A percentile compares a stretch with the other conserved stretches of the same genome.
Evolutionary conservation across 2,329 filamentous ascomycete genomes (phyloP).

Genomic region (Trichoderma sp.): DNA sequence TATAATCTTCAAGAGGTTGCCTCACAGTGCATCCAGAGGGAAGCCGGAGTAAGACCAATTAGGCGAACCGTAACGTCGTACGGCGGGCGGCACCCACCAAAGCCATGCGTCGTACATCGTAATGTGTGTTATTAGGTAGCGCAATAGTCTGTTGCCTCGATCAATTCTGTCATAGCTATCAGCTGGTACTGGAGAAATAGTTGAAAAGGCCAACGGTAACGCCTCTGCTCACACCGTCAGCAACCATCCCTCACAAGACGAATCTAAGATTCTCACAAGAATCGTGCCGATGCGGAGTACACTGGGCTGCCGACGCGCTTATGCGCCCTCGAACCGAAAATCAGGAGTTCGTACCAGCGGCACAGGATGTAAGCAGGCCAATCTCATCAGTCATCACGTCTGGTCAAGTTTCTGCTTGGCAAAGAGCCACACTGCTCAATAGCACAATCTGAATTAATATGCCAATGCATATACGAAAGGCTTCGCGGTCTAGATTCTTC

Average conservation of each 20-base stretch:
- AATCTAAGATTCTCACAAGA: background rate
- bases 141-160: background rate
- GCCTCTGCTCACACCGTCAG: background rate
- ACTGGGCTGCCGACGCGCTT: background rate
- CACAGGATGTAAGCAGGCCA: background rate
- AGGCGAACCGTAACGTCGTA: background rate
- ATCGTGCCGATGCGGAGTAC: background rate
- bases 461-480: background rate
- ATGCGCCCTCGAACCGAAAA: background rate
- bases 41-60: background rate
- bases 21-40: background rate
- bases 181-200: background rate
- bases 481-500: constrained; percentile 6
- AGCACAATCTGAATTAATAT: background rate
- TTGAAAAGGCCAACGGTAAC: background rate
- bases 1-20: background rate
- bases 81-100: background rate
- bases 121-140: background rate
- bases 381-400: background rate
- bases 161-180: background rate
- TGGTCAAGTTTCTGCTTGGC: background rate
- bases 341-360: background rate
- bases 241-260: background rate
- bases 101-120: background rate
- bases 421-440: background rate